Base-by-base conservation (phyloP, 2,329 filamentous ascomycete genomes). In the Geosmithia flava region DNA sequence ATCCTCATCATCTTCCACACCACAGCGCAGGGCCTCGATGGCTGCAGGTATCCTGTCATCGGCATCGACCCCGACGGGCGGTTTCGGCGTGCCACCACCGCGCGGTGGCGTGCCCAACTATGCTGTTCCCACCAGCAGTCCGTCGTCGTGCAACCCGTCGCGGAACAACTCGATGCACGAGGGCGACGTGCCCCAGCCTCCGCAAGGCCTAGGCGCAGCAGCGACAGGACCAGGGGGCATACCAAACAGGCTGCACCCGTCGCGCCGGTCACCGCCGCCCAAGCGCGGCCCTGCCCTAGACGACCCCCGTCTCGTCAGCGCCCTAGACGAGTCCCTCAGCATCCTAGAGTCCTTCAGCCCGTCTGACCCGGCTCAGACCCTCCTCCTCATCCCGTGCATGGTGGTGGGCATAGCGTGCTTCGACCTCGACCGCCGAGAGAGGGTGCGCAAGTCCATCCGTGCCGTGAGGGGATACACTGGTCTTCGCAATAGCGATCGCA, bases 331-430 rank as follows among this genome's bases (percentile, higher is more conserved):
- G 53, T 76, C 75, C 0, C 65, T 83, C 8, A 58, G 61, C 0
- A 68, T 81, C 3, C 58, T 83, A 4, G 72, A 76, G 49, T 68
- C 67, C 0, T 76, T 83, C 57, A 71, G 69, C 50, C 69, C 76
- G 2, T 71, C 69, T 16, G 79, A 83, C 51, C 76, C 76, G 0
- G 70, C 69, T 3, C 78, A 82, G 56, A 79, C 76, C 0, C 63
- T 83, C 3, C 66, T 82, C 1, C 62, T 83, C 19, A 72, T 81
- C 15, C 79, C 79, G 1, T 78, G 76, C 48, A 69, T 82, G 20
- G 61, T 83, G 1, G 72, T 82, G 41, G 79, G 79, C 20, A 76
- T 75, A n/a, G 73, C 76, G 0, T 76, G 74, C 50, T 80, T 81
- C 53, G 67, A 72, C 2, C 62, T 66, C 0, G 53, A 59, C 2